phyloP scores from a whole-genome alignment of 1,284 basidiomycete genomes.

The Porphyrellus sp. region DNA sequence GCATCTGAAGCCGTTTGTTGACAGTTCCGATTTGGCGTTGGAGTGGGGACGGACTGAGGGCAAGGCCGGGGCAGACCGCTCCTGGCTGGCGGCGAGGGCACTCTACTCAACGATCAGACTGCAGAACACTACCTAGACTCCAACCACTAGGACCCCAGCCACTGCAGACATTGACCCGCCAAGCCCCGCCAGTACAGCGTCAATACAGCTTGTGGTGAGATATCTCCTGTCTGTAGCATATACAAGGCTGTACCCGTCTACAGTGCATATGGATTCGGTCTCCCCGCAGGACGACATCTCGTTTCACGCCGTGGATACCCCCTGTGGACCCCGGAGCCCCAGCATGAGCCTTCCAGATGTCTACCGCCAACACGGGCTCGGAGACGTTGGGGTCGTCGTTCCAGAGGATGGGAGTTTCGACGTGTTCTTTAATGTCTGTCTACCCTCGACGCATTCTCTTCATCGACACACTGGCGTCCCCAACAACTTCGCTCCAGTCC shows the following conservation, averaged over 20 bases:
- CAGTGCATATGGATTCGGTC: neutral
- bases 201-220: neutral
- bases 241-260: neutral
- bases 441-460: neutral
- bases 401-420: neutral
- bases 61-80: too few relatives aligned
- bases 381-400: neutral
- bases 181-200: neutral
- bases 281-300: neutral
- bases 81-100: too few relatives aligned
- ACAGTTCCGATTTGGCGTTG: too few relatives aligned
- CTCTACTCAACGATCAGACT: too few relatives aligned
- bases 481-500: neutral
- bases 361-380: neutral
- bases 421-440: neutral
- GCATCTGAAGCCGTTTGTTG: too few relatives aligned
- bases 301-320: neutral
- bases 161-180: too few relatives aligned
- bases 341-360: too few relatives aligned
- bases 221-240: neutral
- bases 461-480: neutral
- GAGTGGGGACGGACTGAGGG: too few relatives aligned
- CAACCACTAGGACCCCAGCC: too few relatives aligned
- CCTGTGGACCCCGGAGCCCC: neutral
- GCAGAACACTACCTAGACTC: too few relatives aligned